Evolutionary conservation across 2,329 filamentous ascomycete species (phyloP), one percentile per base, ranked within the genome.

Genomic region (Fusarium neocosmosporiellum): DNA sequence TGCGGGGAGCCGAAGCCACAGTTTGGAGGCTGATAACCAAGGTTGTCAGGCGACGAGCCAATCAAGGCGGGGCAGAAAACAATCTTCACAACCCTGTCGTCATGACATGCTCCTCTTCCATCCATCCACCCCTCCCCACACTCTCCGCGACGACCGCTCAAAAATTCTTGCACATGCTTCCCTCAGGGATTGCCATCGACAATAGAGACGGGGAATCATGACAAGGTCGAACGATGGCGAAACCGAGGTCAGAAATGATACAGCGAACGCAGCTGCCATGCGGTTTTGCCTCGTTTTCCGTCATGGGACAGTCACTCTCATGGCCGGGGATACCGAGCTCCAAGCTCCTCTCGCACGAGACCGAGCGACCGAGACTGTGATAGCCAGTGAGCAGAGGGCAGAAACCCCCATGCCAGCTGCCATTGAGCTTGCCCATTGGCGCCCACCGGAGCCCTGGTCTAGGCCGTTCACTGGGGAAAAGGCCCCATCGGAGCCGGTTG

Each of bases 351-450:
- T 66, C 65, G 55, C 65, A 72, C 55, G 39, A 60, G 61, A 60
- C 59, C 62, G 53, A 61, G 55, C 29, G 43, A 53, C 34, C 41
- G 11, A 50, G n/a, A 61, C 37, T 43, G 31, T 50, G 50, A 27
- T 39, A 69, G 48, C 70, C 68, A 71, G 61, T 72, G 65, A 63
- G 39, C 34, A 33, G 22, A 34, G 14, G 55, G 27, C 43, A 73
- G 36, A 70, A 69, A 73, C 57, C 70, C 60, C 70, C 73, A 70
- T 76, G 75, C 72, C 70, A 69, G 53, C 36, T 59, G 43, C 63
- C 48, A 67, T 75, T 67, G 63, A 62, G 53, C 62, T 66, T 33
- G 20, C 22, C 69, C 36, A 75, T 75, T 76, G 72, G 74, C 43
- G 43, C 46, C 27, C 36, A 48, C 20, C 22, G 11, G 24, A 34